phyloP scores from a whole-genome alignment of 441 rosid species.

The Eutrema salsugineum region DNA sequence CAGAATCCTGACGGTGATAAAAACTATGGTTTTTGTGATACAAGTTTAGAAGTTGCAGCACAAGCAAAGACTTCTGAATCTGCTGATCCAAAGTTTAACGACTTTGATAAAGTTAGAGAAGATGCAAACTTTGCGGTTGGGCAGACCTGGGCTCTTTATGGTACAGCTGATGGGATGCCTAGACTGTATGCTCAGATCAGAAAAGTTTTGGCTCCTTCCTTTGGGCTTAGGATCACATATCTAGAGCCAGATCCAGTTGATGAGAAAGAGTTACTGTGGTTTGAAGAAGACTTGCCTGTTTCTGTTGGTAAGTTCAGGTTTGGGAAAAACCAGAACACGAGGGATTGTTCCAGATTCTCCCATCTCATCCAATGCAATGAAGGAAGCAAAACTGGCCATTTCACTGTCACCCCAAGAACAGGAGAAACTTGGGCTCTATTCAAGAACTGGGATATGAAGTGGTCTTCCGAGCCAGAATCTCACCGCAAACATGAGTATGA shows the following conservation, averaged over 20 bases:
- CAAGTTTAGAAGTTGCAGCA: neutral
- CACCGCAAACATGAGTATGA: slow-evolving; percentile 48
- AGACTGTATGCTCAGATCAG: slow-evolving; percentile 44
- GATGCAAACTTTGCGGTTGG: slow-evolving; percentile 30
- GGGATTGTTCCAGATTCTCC: slow-evolving; percentile 45
- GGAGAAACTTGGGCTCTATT: slow-evolving; percentile 55
- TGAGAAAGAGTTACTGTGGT: neutral
- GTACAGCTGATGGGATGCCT: slow-evolving; percentile 47
- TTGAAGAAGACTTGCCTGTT: slow-evolving; percentile 25
- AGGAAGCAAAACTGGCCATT: slow-evolving; percentile 18
- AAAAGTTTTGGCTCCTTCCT: slow-evolving; percentile 35
- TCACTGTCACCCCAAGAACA: slow-evolving; percentile 38
- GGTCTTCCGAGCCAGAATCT: slow-evolving; percentile 38
- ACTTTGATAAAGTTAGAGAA: slow-evolving; percentile 37
- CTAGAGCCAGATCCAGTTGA: slow-evolving; percentile 38
- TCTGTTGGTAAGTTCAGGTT: slow-evolving; percentile 51
- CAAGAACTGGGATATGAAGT: slow-evolving; percentile 62
- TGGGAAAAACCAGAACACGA: slow-evolving; percentile 36
- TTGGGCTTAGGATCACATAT: slow-evolving; percentile 39
- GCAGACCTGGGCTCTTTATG: slow-evolving; percentile 53
- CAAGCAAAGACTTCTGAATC: slow-evolving; percentile 25
- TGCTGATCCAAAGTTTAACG: slow-evolving; percentile 41
- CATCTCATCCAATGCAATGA: slow-evolving; percentile 37
- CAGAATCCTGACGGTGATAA: too few relatives aligned
- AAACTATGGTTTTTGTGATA: too few relatives aligned